These are phyloP conservation scores for Calonectria pseudoreteaudii DNA, from an alignment of 2,329 filamentous ascomycete genomes.

Conservation along the genomic window DNA sequence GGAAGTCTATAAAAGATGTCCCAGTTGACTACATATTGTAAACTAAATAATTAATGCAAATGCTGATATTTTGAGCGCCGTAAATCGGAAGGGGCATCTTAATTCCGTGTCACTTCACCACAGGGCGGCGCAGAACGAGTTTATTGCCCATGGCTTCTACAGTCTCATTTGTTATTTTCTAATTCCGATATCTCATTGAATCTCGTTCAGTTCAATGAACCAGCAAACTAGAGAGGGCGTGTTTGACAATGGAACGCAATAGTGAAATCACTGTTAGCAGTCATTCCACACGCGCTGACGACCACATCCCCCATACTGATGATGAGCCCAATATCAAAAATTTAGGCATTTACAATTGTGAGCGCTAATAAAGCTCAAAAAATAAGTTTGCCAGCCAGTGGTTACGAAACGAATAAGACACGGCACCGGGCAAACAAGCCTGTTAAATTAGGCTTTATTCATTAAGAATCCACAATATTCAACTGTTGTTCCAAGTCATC, in stretches of 20 bases:
- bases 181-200: background rate
- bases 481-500: conserved; percentile 70
- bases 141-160: background rate
- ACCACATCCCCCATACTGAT: too few relatives aligned
- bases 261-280: background rate
- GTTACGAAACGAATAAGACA: background rate
- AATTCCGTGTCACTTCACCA: background rate
- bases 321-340: background rate
- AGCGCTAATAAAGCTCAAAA: background rate
- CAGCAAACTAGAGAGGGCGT: background rate
- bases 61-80: background rate
- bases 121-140: background rate
- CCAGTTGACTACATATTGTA: background rate
- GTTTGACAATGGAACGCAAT: background rate
- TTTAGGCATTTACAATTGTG: background rate
- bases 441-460: background rate
- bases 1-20: background rate
- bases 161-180: background rate
- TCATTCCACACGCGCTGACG: background rate
- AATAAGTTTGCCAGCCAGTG: background rate
- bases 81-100: background rate
- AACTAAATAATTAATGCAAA: background rate
- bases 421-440: too few relatives aligned
- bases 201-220: background rate
- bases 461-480: conserved; percentile 18